Percentiles rank a stretch among this genome's conserved stretches.
Evolutionary conservation across 1,139 yeast species (phyloP).

Genomic region (Candida mesenterica): DNA sequence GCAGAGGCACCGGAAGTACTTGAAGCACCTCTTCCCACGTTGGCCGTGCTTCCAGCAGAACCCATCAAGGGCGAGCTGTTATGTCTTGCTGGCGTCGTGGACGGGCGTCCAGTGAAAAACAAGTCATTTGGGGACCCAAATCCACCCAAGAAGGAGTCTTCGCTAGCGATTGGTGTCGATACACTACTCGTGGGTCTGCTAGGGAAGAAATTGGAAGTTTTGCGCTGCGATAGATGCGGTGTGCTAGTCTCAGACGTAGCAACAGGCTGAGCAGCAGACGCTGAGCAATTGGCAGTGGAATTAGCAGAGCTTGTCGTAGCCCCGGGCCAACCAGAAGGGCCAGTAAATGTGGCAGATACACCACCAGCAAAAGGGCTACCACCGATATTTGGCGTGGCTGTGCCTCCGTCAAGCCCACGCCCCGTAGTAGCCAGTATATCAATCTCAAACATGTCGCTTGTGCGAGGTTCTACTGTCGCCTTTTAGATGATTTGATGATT

Average conservation of each 20-base stretch:
- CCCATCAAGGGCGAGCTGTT: constrained; percentile 16
- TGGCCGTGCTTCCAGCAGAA: constrained; percentile 8
- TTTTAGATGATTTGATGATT: neutral
- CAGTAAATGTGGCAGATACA: neutral
- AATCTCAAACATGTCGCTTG: constrained; percentile 11
- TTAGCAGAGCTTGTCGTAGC: too few species aligned
- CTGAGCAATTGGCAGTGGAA: neutral
- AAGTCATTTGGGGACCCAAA: neutral
- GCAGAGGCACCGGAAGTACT: too few species aligned
- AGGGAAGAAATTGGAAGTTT: constrained; percentile 20
- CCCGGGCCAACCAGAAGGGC: too few species aligned
- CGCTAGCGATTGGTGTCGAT: neutral
- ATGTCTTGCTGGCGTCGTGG: constrained; percentile 6
- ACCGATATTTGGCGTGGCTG: too few species aligned
- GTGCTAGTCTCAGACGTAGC: neutral
- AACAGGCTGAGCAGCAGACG: neutral
- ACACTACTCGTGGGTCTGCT: constrained; percentile 5
- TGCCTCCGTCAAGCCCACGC: too few species aligned
- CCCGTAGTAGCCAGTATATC: constrained; percentile 9
- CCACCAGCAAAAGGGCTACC: neutral
- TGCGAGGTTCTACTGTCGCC: neutral
- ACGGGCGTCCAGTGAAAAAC: neutral
- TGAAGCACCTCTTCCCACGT: too few species aligned
- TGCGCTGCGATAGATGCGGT: constrained; percentile 8
- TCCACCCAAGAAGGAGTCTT: neutral